Evolutionary conservation across 2,329 filamentous ascomycete species (phyloP), one percentile per base, ranked within the genome.

Genomic region (Microcyclospora pomicola): DNA sequence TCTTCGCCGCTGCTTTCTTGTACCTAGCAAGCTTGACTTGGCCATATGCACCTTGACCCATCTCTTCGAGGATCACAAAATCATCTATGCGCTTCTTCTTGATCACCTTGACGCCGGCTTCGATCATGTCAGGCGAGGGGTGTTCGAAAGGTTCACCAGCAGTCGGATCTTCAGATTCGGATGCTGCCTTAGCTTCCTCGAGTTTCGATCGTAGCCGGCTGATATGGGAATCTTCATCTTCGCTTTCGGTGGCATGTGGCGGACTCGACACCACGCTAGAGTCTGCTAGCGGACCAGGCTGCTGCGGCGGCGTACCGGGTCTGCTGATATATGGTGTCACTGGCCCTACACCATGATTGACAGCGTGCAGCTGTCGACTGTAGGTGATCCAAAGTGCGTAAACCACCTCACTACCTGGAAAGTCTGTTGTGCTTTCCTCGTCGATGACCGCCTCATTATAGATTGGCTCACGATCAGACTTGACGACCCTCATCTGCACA

Each of bases 371-470:
- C 53, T 95, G 85, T 44, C 87, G 74, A 13, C 88, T 96, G 58
- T 96, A 98, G 1, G 88, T 96, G 48, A 98, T 81, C 91, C 91
- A 98, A 24, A 98, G 65, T 9, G 91, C 91, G 63, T 87, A 96
- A 0, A 96, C 86, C 44, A 93, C 73, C 57, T 95, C 86, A 12
- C 78, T 74, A 43, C 71, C 67, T 3, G 64, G 55, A 27, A 67
- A 60, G 30, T n/a, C 14, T 9, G 70, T 59, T 53, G 19, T 37
- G 28, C 13, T 72, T 71, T 66, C 72, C 55, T 85, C 77, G 37
- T 74, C 67, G n/a, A 80, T 72, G 2, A 77, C 73, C 45, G 79
- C 67, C 40, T 79, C 72, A 37, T 73, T 69, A 42, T 75, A 66
- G 38, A 69, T 69, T 2, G 68, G 62, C 40, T 66, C 68, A 48